A percentile compares a stretch with the other conserved stretches of the same genome.
phyloP scores from a whole-genome alignment of 176 grass and related monocot species.

The Leersia perrieri region DNA sequence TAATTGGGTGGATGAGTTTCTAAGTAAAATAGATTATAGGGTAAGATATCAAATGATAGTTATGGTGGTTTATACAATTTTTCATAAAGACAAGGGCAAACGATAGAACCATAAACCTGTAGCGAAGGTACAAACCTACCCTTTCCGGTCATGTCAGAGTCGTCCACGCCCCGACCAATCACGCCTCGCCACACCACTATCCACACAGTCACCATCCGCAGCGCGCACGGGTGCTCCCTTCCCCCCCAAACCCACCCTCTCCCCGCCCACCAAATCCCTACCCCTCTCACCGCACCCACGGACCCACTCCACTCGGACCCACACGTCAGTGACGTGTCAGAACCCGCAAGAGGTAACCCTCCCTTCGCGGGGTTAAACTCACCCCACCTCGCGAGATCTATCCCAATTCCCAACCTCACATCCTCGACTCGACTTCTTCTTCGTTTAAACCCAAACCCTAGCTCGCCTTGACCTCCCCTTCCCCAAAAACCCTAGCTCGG shows the following conservation, averaged over 20 bases:
- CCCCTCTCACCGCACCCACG: rapidly evolving
- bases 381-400: slow-evolving; percentile 47
- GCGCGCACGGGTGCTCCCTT: slow-evolving; percentile 4
- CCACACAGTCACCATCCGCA: slow-evolving; percentile 37
- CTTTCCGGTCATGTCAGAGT: slow-evolving; percentile 22
- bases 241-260: neutral
- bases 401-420: slow-evolving; percentile 38
- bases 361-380: slow-evolving; percentile 20
- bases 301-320: rapidly evolving
- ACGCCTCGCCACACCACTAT: slow-evolving; percentile 22
- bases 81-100: too few relatives aligned
- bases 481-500: slow-evolving; percentile 41
- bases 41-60: too few relatives aligned
- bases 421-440: neutral
- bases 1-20: too few relatives aligned
- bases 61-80: too few relatives aligned
- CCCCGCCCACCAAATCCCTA: neutral
- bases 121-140: neutral
- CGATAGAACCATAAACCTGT: too few relatives aligned
- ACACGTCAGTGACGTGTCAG: neutral
- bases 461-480: slow-evolving; percentile 27
- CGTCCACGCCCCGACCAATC: slow-evolving; percentile 6
- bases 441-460: slow-evolving; percentile 73
- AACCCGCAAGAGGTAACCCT: neutral
- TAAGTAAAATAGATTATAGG: too few relatives aligned